Percentiles rank a stretch among this genome's conserved stretches.
Conservation (phyloP, 1,139 yeast species). For the Torulaspora globosa region DNA sequence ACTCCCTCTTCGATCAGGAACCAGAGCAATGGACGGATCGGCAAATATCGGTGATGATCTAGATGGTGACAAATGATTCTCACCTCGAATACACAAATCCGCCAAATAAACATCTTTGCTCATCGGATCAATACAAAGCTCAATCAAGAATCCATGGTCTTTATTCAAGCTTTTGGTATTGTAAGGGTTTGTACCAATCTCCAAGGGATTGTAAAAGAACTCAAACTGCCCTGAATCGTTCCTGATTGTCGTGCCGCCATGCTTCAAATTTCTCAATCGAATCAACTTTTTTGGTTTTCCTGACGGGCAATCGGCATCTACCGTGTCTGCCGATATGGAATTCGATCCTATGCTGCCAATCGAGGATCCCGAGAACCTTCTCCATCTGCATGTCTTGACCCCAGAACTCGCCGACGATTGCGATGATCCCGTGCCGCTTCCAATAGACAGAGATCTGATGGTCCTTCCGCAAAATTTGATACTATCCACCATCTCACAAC, state of each 20-base stretch:
- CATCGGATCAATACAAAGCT: conserved; percentile 10
- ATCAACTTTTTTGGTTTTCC: conserved; percentile 8
- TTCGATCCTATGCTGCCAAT: not conserved
- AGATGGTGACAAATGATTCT: conserved; percentile 9
- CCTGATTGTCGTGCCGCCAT: conserved; percentile 21
- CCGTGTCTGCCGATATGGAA: not conserved
- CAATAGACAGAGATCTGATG: conserved; percentile 4
- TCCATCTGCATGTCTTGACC: not conserved
- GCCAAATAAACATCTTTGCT: conserved; percentile 15
- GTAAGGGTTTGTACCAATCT: conserved; percentile 17
- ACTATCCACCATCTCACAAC: not conserved
- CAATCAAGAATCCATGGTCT: conserved; percentile 13
- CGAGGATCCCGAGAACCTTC: conserved; percentile 3
- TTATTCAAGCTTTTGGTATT: conserved; percentile 8
- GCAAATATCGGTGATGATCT: conserved; percentile 13
- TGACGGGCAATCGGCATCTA: not conserved
- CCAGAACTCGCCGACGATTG: not conserved
- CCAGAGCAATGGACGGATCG: conserved; percentile 13
- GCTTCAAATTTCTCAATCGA: conserved; percentile 15
- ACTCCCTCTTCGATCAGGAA: conserved; percentile 5
- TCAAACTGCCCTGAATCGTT: conserved; percentile 17
- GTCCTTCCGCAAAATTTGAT: conserved; percentile 5
- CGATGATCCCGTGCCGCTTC: conserved; percentile 1
- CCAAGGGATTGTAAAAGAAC: conserved; percentile 18
- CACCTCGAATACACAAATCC: conserved; percentile 14